Base-by-base conservation (phyloP, 345 rosid genomes). In the Noccaea bulbosa region DNA sequence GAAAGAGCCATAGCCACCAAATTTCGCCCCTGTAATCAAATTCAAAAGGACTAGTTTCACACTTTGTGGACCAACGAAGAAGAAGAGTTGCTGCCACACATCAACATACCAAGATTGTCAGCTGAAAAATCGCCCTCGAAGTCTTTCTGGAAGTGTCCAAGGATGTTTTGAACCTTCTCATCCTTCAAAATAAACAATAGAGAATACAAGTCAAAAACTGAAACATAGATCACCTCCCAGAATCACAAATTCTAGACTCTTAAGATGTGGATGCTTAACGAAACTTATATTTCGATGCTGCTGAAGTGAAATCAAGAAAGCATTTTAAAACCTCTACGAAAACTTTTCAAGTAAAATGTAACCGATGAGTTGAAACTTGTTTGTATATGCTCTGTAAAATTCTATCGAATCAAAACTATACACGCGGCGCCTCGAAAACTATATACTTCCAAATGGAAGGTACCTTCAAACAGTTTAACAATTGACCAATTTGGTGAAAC, bases 1-100 rank as follows among this genome's bases (percentile, higher is more conserved):
- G 82, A 95, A 95, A 30, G 99, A 95, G 77, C 99, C 99, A 74
- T 95, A 95, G 44, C 96, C 97, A 77, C 98, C 99, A 87, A 72
- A 91, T 74, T 86, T 92, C 39, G 99, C 81, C 70, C 99, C 99
- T 95, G 87, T 62, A 74, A 71, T 65, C 35, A 82, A 56, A 67
- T 67, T 58, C 66, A 82, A 57, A 57, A 57, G 55, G 17, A 71
- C 66, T 58, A 57, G 60, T 64, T 70, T 69, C 80, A 74, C 69
- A 47, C 53, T 65, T 54, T 74, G 63, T 62, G 67, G 32, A 30
- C 60, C 71, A 67, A 54, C 49, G 59, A 73, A 72, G 58, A 75
- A 70, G 48, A 78, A 71, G 16, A 64, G 64, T 74, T 69, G 73
- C 74, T 64, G 72, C 62, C 70, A 43, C 62, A 54, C 65, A 70